phyloP scores from a whole-genome alignment of 805 yeast species.

The Wickerhamiella slavikovae region DNA sequence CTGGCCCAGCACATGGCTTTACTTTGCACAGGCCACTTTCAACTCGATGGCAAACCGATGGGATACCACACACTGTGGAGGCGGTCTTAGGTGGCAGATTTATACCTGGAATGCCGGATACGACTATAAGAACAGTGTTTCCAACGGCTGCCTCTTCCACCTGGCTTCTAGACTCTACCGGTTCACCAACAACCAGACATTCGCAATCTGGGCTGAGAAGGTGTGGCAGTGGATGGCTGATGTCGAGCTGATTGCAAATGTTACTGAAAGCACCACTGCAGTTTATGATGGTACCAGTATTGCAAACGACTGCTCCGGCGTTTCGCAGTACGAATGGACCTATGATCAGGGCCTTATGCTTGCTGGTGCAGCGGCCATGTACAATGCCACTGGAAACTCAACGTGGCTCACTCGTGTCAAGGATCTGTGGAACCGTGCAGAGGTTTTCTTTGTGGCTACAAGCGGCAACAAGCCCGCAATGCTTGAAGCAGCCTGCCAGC shows the following conservation, averaged over 20 bases:
- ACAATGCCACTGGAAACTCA: constrained; percentile 45
- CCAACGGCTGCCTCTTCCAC: constrained; percentile 82
- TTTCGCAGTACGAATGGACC: constrained; percentile 54
- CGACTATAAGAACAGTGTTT: constrained; percentile 74
- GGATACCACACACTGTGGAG: constrained; percentile 56
- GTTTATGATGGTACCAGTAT: constrained; percentile 20
- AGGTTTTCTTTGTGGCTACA: constrained; percentile 26
- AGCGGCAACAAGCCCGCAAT: constrained; percentile 25
- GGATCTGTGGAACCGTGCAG: constrained; percentile 30
- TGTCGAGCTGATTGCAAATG: constrained; percentile 26
- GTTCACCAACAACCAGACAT: constrained; percentile 54
- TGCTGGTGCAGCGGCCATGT: constrained; percentile 64
- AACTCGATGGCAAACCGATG: constrained; percentile 81
- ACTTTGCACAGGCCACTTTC: constrained; percentile 71
- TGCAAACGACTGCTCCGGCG: constrained; percentile 36
- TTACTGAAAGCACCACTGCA: constrained; percentile 4
- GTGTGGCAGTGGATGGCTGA: constrained; percentile 66
- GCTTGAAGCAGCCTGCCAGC: constrained; percentile 76
- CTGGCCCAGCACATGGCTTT: constrained; percentile 34
- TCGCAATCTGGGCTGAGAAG: constrained; percentile 51
- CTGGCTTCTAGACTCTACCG: constrained; percentile 73
- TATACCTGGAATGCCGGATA: constrained; percentile 88
- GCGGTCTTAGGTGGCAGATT: constrained; percentile 94
- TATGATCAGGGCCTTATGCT: constrained; percentile 68
- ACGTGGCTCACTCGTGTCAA: constrained; percentile 47